These are phyloP conservation scores for Colletotrichum trifolii DNA, from an alignment of 2,329 filamentous ascomycete genomes.

Conservation along the genomic window DNA sequence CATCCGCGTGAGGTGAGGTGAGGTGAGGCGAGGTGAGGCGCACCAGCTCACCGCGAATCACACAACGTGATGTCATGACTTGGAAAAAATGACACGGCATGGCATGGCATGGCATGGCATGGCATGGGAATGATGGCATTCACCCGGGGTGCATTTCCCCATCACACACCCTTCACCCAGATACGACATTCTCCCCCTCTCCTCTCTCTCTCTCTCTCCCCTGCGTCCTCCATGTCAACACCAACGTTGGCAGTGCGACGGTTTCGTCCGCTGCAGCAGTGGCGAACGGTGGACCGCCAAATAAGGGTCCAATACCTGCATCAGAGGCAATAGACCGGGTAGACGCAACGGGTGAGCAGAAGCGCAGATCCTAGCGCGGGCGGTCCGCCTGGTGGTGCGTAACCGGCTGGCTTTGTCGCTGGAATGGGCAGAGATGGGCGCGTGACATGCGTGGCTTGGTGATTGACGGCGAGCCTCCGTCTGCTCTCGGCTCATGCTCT, in stretches of 20 bases:
- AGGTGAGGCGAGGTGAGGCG: too few relatives aligned
- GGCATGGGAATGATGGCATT: not conserved
- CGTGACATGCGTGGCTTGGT: slow-evolving; percentile 33
- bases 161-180: not conserved
- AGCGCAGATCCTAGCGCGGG: slow-evolving; percentile 11
- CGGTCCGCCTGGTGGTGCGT: slow-evolving; percentile 1
- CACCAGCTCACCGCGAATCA: not conserved
- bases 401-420: slow-evolving; percentile 9
- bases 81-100: not conserved
- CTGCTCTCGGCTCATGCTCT: too few relatives aligned
- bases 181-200: not conserved
- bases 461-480: too few relatives aligned
- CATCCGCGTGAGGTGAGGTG: slow-evolving; percentile 13
- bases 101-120: too few relatives aligned
- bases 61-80: slow-evolving; percentile 5
- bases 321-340: slow-evolving; percentile 9
- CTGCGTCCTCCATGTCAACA: not conserved
- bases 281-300: not conserved
- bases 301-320: not conserved
- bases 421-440: slow-evolving; percentile 21
- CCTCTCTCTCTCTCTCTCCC: too few relatives aligned
- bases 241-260: slow-evolving; percentile 9
- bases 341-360: slow-evolving; percentile 21
- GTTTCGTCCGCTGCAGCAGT: not conserved
- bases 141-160: not conserved